A percentile compares a stretch with the other conserved stretches of the same genome.
Evolutionary conservation across 352 stramenopile genomes (phyloP).

Genomic region (Peronospora destructor): DNA sequence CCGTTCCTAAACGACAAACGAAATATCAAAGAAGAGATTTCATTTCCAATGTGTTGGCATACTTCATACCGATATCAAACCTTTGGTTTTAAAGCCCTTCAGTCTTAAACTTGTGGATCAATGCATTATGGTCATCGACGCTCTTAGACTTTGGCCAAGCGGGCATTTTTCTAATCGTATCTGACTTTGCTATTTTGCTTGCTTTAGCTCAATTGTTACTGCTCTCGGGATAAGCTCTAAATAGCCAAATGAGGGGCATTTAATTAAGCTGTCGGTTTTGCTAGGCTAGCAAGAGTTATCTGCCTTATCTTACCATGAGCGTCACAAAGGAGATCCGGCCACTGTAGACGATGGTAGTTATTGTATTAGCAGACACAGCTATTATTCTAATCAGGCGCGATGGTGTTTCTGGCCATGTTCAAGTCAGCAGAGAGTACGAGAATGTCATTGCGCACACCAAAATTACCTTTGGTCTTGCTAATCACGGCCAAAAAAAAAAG

Average conservation of each 20-base stretch:
- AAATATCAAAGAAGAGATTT: not conserved
- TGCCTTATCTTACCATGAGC: too few relatives aligned
- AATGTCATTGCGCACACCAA: too few relatives aligned
- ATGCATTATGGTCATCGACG: constrained; percentile 66
- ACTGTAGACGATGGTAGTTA: too few relatives aligned
- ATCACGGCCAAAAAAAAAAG: constrained; percentile 48
- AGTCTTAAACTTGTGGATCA: constrained; percentile 41
- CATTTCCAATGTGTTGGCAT: constrained; percentile 1
- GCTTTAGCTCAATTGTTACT: not conserved
- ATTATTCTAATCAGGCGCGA: constrained; percentile 33
- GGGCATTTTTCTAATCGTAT: constrained; percentile 17
- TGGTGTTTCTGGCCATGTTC: constrained; percentile 35
- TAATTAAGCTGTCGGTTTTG: constrained; percentile 10
- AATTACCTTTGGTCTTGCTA: constrained; percentile 38
- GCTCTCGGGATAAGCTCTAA: constrained; percentile 1
- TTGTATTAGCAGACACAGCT: not conserved
- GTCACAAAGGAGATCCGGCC: too few relatives aligned
- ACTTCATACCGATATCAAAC: constrained; percentile 22
- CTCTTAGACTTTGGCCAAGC: constrained; percentile 12
- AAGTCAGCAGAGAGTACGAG: constrained; percentile 46
- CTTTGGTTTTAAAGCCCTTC: constrained; percentile 46
- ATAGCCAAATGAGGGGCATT: constrained; percentile 5
- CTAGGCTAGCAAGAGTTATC: not conserved
- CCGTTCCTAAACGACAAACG: constrained; percentile 30
- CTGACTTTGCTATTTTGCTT: constrained; percentile 5